Conservation (phyloP, 2,329 filamentous ascomycete genomes). For the Bimuria novae-zelandiae region DNA sequence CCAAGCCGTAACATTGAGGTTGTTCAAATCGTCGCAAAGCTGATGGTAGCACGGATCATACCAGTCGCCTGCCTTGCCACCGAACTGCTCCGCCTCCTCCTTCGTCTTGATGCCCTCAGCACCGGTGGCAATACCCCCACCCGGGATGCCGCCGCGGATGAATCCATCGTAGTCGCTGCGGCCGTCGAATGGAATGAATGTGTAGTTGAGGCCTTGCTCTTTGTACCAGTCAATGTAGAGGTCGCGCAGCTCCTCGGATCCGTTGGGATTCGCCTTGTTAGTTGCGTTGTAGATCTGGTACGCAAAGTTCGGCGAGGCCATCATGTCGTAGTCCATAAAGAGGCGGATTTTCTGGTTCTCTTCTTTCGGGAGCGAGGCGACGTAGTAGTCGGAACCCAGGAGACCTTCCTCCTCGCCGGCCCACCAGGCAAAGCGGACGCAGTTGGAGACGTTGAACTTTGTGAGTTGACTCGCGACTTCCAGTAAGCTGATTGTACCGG, state of each 20-base stretch:
- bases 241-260: slow-evolving; percentile 44
- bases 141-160: slow-evolving; percentile 47
- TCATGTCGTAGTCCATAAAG: slow-evolving; percentile 53
- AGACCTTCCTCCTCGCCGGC: slow-evolving; percentile 48
- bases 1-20: slow-evolving; percentile 46
- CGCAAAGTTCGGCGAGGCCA: slow-evolving; percentile 46
- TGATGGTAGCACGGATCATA: slow-evolving; percentile 49
- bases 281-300: slow-evolving; percentile 49
- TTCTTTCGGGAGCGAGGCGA: slow-evolving; percentile 35
- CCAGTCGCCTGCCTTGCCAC: slow-evolving; percentile 46
- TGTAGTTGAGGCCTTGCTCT: slow-evolving; percentile 43
- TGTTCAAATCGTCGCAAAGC: slow-evolving; percentile 45
- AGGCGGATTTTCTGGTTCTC: slow-evolving; percentile 48
- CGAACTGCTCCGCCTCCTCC: slow-evolving; percentile 43
- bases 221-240: slow-evolving; percentile 47
- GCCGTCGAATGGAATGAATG: slow-evolving; percentile 47
- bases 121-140: slow-evolving; percentile 48
- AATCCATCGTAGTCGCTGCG: slow-evolving; percentile 50
- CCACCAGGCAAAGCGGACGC: slow-evolving; percentile 48
- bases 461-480: slow-evolving; percentile 47
- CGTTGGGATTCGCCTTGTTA: slow-evolving; percentile 42
- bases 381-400: slow-evolving; percentile 48
- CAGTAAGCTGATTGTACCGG: slow-evolving; percentile 46
- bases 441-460: slow-evolving; percentile 46
- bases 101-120: slow-evolving; percentile 49